Conservation (phyloP, 2,329 filamentous ascomycete species). For the Chaetomiaceae sp. region DNA sequence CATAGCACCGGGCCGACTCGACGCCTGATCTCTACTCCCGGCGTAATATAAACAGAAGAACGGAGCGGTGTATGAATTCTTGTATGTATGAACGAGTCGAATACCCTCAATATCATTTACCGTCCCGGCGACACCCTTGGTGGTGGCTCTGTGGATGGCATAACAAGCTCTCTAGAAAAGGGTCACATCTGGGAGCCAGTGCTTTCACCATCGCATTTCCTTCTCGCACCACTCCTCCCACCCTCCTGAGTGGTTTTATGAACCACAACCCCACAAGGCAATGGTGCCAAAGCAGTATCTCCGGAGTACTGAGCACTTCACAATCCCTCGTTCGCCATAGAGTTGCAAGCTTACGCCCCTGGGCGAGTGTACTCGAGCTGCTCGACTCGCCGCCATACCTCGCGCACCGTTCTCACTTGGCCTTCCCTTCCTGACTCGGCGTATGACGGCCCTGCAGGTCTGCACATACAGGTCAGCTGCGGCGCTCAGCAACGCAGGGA, state of each 20-base stretch:
- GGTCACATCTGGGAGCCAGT: not conserved
- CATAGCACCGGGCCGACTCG: not conserved
- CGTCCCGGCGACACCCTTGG: no score
- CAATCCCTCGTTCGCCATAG: not conserved
- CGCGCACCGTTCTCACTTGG: constrained; percentile 64
- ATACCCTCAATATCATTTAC: no score
- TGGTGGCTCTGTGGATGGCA: no score
- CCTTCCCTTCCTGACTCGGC: constrained; percentile 58
- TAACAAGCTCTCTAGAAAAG: no score
- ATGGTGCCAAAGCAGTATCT: not conserved
- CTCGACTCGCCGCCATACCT: constrained; percentile 65
- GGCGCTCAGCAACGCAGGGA: not conserved
- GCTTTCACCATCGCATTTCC: not conserved
- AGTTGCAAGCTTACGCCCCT: constrained; percentile 37
- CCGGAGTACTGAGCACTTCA: not conserved
- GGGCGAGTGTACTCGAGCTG: constrained; percentile 61
- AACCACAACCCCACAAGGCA: no score
- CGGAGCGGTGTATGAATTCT: not conserved
- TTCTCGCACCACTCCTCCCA: not conserved
- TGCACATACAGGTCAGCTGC: constrained; percentile 24
- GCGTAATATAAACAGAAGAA: not conserved
- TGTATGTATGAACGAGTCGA: not conserved
- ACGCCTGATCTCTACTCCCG: not conserved
- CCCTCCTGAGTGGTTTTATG: no score
- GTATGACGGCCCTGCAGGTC: constrained; percentile 56